Percentiles rank a stretch among this genome's conserved stretches.
These are phyloP conservation scores for Starmerella powellii DNA, from an alignment of 805 yeast species.

Conservation along the genomic window DNA sequence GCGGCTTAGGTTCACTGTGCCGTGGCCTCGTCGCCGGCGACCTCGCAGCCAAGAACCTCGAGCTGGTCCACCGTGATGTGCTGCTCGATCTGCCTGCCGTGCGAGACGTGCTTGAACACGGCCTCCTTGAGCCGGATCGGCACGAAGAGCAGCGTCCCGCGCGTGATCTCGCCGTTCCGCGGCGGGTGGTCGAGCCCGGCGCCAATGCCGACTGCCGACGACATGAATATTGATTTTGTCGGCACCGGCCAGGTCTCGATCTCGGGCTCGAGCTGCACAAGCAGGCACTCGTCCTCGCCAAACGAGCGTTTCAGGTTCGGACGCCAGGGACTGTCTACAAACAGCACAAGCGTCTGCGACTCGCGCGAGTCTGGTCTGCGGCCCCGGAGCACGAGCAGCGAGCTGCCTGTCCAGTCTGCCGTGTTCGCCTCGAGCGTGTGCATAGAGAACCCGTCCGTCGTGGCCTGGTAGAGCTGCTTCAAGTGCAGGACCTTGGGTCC, in stretches of 20 bases:
- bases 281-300: conserved; percentile 47
- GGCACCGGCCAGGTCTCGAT: conserved; percentile 5
- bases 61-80: conserved; percentile 58
- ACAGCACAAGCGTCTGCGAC: conserved; percentile 57
- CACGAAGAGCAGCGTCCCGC: conserved; percentile 62
- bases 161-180: conserved; percentile 31
- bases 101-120: conserved; percentile 41
- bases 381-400: conserved; percentile 61
- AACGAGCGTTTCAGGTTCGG: conserved; percentile 57
- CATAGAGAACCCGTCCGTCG: conserved; percentile 76
- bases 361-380: not conserved
- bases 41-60: conserved; percentile 88
- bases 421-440: conserved; percentile 72
- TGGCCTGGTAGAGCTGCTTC: conserved; percentile 55
- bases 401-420: conserved; percentile 84
- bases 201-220: conserved; percentile 51
- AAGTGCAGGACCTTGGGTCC: conserved; percentile 28
- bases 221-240: conserved; percentile 31
- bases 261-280: conserved; percentile 57
- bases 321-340: conserved; percentile 64
- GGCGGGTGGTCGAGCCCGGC: conserved; percentile 43
- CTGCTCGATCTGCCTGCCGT: conserved; percentile 40
- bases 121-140: conserved; percentile 74
- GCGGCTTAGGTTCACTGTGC: not conserved
- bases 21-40: not conserved